A percentile compares a stretch with the other conserved stretches of the same genome.
These are phyloP conservation scores for Fusarium oligoseptatum DNA, from an alignment of 2,329 filamentous ascomycete species.

Conservation along the genomic window DNA sequence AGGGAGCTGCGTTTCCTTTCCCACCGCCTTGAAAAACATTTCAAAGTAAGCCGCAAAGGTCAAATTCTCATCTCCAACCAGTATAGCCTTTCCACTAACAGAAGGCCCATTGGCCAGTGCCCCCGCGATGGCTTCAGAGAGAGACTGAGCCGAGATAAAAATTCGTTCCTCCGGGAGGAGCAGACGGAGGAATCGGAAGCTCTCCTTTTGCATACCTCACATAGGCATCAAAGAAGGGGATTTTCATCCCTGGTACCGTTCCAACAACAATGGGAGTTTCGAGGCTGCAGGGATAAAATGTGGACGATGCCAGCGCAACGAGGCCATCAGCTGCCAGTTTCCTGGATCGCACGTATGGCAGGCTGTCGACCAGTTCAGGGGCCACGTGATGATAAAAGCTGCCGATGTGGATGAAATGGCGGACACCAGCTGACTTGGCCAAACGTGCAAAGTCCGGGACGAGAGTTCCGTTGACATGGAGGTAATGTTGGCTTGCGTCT, in stretches of 20 bases:
- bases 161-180: background rate
- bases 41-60: background rate
- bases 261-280: background rate
- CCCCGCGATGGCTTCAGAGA: background rate
- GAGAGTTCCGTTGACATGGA: background rate
- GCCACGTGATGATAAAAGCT: background rate
- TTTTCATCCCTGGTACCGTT: background rate
- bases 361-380: background rate
- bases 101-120: background rate
- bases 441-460: background rate
- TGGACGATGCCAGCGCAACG: background rate
- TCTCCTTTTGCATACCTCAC: background rate
- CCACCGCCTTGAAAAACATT: background rate
- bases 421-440: background rate
- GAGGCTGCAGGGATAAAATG: background rate
- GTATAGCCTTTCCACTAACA: background rate
- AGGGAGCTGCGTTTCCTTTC: background rate
- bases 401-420: background rate
- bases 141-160: background rate
- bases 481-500: background rate
- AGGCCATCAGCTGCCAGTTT: background rate
- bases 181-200: background rate
- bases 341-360: background rate
- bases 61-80: background rate
- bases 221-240: background rate